Evolutionary conservation across 495 filamentous ascomycete genomes (phyloP).

Genomic region (Venustampulla echinocandica): DNA sequence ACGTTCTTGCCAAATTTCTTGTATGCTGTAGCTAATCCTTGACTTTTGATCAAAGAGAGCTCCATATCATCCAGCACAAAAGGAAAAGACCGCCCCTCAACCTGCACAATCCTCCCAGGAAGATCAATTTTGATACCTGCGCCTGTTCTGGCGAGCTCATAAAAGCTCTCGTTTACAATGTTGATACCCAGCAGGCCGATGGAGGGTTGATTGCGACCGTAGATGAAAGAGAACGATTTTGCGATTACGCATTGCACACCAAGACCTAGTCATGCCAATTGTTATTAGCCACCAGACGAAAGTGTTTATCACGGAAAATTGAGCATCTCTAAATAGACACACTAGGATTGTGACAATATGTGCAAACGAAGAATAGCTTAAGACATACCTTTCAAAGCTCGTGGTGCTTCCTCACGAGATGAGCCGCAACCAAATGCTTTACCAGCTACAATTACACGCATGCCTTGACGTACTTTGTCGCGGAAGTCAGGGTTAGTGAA

Average conservation of each 20-base stretch:
- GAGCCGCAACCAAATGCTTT: constrained; percentile 37
- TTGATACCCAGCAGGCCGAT: constrained; percentile 33
- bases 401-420: constrained; percentile 31
- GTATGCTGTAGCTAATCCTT: constrained; percentile 28
- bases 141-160: constrained; percentile 26
- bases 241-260: constrained; percentile 34
- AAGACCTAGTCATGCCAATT: constrained; percentile 27
- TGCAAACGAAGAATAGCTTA: constrained; percentile 14
- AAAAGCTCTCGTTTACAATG: constrained; percentile 28
- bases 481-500: constrained; percentile 34
- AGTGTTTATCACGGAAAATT: background rate
- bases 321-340: constrained; percentile 2
- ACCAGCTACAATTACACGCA: constrained; percentile 30
- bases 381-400: background rate
- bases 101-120: constrained; percentile 9
- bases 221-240: constrained; percentile 36
- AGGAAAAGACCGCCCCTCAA: constrained; percentile 19
- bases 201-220: constrained; percentile 32
- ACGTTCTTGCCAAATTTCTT: constrained; percentile 28
- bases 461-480: constrained; percentile 22
- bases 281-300: background rate
- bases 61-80: constrained; percentile 33
- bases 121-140: constrained; percentile 27
- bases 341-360: background rate
- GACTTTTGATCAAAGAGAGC: constrained; percentile 26